Conservation (phyloP, 352 stramenopile genomes). For the Globisporangium polare region DNA sequence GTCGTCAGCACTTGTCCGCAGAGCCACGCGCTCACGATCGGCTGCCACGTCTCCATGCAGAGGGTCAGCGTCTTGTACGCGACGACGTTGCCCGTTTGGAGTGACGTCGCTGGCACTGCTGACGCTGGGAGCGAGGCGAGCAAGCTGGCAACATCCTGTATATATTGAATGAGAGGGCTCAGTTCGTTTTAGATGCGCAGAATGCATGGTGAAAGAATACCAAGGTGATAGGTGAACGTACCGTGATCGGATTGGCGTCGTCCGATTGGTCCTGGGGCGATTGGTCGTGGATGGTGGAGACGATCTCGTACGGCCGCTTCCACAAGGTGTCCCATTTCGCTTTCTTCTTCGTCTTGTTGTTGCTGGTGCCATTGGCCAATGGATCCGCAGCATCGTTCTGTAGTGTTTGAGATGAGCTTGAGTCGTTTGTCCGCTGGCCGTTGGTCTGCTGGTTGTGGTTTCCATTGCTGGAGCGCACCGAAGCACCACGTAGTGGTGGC, state of each 20-base stretch:
- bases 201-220: neutral
- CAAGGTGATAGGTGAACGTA: neutral
- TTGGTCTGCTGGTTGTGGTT: neutral
- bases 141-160: conserved; percentile 26
- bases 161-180: neutral
- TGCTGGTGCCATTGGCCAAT: neutral
- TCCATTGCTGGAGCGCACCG: neutral
- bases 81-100: conserved; percentile 48
- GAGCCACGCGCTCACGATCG: conserved; percentile 62
- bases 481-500: neutral
- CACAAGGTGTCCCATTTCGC: conserved; percentile 49
- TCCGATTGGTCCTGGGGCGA: neutral
- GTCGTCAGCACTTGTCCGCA: conserved; percentile 33
- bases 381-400: neutral
- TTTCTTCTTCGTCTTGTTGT: conserved; percentile 17
- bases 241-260: neutral
- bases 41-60: conserved; percentile 77
- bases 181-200: neutral
- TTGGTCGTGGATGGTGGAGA: conserved; percentile 53
- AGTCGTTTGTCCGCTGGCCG: neutral
- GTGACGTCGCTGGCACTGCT: neutral
- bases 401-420: neutral
- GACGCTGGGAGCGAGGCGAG: conserved; percentile 28
- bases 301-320: conserved; percentile 78
- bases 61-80: conserved; percentile 75